Conservation (phyloP, 2,329 filamentous ascomycete genomes). For the Ascochyta viciae-villosae region DNA sequence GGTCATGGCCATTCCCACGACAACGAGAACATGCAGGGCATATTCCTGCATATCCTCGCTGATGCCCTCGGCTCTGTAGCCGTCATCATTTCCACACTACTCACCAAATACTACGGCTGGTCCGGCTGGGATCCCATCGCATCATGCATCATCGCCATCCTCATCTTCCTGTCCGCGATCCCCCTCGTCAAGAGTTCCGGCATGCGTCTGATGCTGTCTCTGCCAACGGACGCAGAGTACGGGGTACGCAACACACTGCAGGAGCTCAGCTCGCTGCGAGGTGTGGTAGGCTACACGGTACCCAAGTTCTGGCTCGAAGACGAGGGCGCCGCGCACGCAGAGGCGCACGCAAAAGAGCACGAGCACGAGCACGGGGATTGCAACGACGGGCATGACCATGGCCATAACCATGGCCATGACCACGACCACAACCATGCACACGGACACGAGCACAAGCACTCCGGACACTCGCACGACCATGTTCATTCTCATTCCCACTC, state of each 20-base stretch:
- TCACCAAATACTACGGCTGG: constrained; percentile 90
- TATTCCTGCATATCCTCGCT: constrained; percentile 93
- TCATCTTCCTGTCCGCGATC: constrained; percentile 91
- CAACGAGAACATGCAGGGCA: constrained; percentile 98
- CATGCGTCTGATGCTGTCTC: constrained; percentile 79
- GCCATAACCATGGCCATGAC: constrained; percentile 43
- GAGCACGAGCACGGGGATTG: constrained; percentile 40
- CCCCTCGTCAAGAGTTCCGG: constrained; percentile 88
- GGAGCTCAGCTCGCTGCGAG: constrained; percentile 80
- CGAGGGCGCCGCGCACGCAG: constrained; percentile 52
- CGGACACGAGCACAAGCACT: constrained; percentile 47
- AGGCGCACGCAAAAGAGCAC: constrained; percentile 52
- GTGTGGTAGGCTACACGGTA: constrained; percentile 83
- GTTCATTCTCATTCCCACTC: constrained; percentile 14
- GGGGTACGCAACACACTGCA: constrained; percentile 84
- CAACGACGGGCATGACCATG: constrained; percentile 40
- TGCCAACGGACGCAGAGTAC: constrained; percentile 87
- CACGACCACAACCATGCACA: constrained; percentile 46
- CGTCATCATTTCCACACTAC: constrained; percentile 87
- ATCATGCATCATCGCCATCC: constrained; percentile 88
- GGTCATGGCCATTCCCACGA: constrained; percentile 66
- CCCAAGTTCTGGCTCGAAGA: constrained; percentile 95
- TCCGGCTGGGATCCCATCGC: constrained; percentile 93
- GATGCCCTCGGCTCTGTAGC: constrained; percentile 94
- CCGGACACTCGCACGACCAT: constrained; percentile 42